Evolutionary conservation across 345 rosid genomes (phyloP).

Genomic region (Salix viminalis): DNA sequence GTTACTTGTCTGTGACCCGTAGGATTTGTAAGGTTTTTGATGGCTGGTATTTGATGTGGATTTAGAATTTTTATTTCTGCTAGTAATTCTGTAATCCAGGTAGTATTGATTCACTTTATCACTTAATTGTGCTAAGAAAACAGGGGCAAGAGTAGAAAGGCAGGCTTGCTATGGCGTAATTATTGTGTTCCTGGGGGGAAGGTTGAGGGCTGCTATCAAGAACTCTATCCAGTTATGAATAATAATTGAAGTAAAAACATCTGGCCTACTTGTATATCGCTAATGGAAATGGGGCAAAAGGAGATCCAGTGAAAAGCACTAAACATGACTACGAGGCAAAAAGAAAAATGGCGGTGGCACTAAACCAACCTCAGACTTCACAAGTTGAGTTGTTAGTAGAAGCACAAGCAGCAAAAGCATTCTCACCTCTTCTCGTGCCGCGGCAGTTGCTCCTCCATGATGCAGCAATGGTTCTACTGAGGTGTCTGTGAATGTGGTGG

Average conservation of each 20-base stretch:
- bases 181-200: neutral
- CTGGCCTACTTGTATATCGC: neutral
- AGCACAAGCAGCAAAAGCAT: neutral
- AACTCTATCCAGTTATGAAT: too few relatives aligned
- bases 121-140: neutral
- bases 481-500: constrained; percentile 51
- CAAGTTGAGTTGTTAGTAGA: neutral
- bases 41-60: neutral
- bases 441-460: neutral
- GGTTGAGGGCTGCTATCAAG: too few relatives aligned
- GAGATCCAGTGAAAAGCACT: neutral
- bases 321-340: neutral
- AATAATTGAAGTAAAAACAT: too few relatives aligned
- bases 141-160: neutral
- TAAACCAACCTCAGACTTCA: too few relatives aligned
- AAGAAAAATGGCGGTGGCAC: too few relatives aligned
- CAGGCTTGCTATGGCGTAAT: neutral
- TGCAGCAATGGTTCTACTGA: constrained; percentile 19
- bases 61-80: neutral
- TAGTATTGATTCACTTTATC: neutral
- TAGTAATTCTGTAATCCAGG: neutral
- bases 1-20: neutral
- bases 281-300: neutral
- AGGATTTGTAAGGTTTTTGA: neutral
- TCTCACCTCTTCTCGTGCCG: neutral